Percentiles rank a stretch among this genome's conserved stretches.
phyloP scores from a whole-genome alignment of 495 filamentous ascomycete genomes.

The Aspergillus ostianus region DNA sequence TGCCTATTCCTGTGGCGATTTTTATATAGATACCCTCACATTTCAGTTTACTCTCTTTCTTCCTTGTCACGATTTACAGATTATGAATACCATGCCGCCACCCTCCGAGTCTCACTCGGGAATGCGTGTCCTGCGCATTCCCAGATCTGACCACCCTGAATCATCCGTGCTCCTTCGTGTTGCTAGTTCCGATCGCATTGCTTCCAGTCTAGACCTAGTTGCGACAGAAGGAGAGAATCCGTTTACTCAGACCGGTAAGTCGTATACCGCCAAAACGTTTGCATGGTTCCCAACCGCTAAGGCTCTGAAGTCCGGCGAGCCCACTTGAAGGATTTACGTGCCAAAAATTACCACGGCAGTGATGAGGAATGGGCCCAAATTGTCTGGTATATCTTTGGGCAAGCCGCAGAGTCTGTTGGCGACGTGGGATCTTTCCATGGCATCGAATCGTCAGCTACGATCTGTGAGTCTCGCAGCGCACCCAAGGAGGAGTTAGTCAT shows the following conservation, averaged over 20 bases:
- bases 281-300: constrained; percentile 21
- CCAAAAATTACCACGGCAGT: constrained; percentile 52
- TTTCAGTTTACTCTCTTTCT: not conserved
- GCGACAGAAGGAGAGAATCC: constrained; percentile 68
- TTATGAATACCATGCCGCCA: constrained; percentile 11
- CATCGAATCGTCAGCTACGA: constrained; percentile 37
- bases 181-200: constrained; percentile 38
- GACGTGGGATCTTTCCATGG: constrained; percentile 18
- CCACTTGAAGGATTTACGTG: constrained; percentile 42
- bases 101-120: constrained; percentile 7
- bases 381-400: constrained; percentile 37
- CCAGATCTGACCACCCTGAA: constrained; percentile 51
- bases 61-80: not conserved
- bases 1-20: no score
- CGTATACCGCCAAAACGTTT: not conserved
- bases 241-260: constrained; percentile 56
- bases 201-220: constrained; percentile 60
- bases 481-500: constrained; percentile 44
- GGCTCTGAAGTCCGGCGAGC: constrained; percentile 44
- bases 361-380: constrained; percentile 58
- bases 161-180: constrained; percentile 60
- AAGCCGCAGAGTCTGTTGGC: constrained; percentile 14
- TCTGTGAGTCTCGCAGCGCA: constrained; percentile 29
- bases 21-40: not conserved
- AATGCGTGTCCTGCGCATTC: constrained; percentile 52